Percentiles rank a stretch among this genome's conserved stretches.
Evolutionary conservation across 805 yeast species (phyloP).

Genomic region (Naumovozyma castellii): DNA sequence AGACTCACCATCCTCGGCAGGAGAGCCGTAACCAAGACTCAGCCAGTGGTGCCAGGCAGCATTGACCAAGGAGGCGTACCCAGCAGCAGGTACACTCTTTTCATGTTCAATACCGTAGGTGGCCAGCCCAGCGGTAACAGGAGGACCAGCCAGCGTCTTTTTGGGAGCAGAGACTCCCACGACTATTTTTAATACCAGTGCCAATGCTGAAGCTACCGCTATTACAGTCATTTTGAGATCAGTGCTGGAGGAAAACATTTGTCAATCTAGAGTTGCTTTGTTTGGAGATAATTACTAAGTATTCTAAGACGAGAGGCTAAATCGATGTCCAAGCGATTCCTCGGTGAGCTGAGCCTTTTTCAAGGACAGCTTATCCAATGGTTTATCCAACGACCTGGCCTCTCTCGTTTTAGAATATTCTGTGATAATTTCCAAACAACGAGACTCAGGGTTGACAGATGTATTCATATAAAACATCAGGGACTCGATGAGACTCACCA

Average conservation of each 20-base stretch:
- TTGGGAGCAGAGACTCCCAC: not conserved
- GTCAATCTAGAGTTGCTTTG: no score
- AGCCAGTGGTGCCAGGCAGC: not conserved
- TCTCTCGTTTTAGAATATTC: not conserved
- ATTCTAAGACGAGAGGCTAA: no score
- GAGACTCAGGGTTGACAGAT: conserved; percentile 1
- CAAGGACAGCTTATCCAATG: not conserved
- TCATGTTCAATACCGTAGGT: not conserved
- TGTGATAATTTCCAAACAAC: not conserved
- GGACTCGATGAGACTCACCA: no score
- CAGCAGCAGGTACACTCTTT: not conserved
- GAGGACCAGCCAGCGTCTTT: not conserved
- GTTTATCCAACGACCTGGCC: not conserved
- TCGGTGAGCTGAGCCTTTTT: not conserved
- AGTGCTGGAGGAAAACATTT: no score
- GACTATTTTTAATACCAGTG: not conserved
- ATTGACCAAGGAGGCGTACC: not conserved
- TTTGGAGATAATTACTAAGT: no score
- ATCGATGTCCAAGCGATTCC: not conserved
- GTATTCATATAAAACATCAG: no score
- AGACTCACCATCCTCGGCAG: not conserved
- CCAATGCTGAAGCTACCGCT: not conserved
- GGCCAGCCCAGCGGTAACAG: not conserved
- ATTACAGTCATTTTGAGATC: no score
- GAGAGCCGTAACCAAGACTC: not conserved